Evolutionary conservation across 1,284 basidiomycete genomes (phyloP), one percentile per base, ranked within the genome.

Genomic region (Neolentinus lepideus): DNA sequence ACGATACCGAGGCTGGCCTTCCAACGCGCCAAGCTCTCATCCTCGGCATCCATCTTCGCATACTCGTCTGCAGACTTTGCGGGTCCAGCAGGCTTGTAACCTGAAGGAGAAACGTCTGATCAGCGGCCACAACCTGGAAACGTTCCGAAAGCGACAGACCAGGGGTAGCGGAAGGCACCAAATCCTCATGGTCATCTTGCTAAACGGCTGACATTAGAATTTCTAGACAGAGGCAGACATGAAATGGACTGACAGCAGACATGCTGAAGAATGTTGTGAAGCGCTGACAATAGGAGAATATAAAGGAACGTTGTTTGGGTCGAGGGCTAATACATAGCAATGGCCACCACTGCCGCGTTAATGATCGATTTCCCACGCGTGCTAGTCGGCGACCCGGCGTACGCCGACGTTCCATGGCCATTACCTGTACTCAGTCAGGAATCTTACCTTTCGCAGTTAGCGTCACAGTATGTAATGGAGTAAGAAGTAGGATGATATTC

Each of bases 1-100:
- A 79, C 80, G 61, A 95, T 85, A 54, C 94, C 94, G 33, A 96
- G 78, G 59, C 87, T 93, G 24, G 90, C 91, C 69, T 95, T 95
- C 92, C 92, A 95, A 60, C 91, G 85, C 14, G 82, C 81, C 66
- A 91, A 75, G 69, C 88, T 91, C 70, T 94, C 91, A 68, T 95
- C 92, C 58, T 89, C 77, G 11, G 87, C 88, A 70, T 94, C 92
- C 54, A 94, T 80, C 48, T 84, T 72, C 14, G 82, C 83, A 57
- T 88, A 88, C 66, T 90, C 88, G 48, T 87, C 85, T 19, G 83
- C 71, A 48, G 75, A 75, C 72, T 88, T 91, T 21, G 75, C 79
- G 57, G 77, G 80, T 25, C 22, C 47, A n/a, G 72, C 68, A 50
- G 78, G 79, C 70, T 86, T 90, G 76, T 91, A 91, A 55, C 89